A percentile compares a stretch with the other conserved stretches of the same genome.
These are phyloP conservation scores for Parmelia sp. DNA, from an alignment of 495 filamentous ascomycete genomes.

Conservation along the genomic window DNA sequence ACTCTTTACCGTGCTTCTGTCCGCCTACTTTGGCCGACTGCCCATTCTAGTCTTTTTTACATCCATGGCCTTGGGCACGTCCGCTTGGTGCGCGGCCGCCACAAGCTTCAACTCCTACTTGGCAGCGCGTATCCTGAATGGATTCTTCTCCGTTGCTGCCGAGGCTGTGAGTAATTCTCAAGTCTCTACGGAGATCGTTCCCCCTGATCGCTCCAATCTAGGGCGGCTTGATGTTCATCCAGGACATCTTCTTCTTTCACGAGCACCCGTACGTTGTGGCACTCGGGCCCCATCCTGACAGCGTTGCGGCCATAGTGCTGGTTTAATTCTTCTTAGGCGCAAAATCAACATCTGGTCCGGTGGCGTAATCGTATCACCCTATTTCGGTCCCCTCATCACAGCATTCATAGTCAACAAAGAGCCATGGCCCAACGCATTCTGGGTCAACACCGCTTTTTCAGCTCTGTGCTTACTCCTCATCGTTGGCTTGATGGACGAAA, in stretches of 20 bases:
- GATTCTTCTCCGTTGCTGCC: constrained; percentile 55
- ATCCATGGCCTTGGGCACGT: constrained; percentile 43
- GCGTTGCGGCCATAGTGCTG: background rate
- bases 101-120: constrained; percentile 50
- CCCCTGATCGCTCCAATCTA: constrained; percentile 14
- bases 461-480: constrained; percentile 44
- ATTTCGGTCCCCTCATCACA: constrained; percentile 53
- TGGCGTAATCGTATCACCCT: constrained; percentile 50
- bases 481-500: constrained; percentile 51
- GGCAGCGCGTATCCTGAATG: constrained; percentile 54
- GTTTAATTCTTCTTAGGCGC: constrained; percentile 27
- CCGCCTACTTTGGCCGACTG: constrained; percentile 54
- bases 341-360: constrained; percentile 59
- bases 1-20: constrained; percentile 48
- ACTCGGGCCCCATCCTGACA: background rate
- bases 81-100: constrained; percentile 49
- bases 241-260: constrained; percentile 63
- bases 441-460: constrained; percentile 47
- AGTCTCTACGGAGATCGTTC: background rate
- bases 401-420: constrained; percentile 49
- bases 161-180: constrained; percentile 33
- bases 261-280: constrained; percentile 37
- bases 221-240: constrained; percentile 57
- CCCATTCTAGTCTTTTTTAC: constrained; percentile 56
- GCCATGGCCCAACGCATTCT: constrained; percentile 49